These are phyloP conservation scores for Quercus berberidifolia DNA, from an alignment of 306 rosid species.

Conservation along the genomic window DNA sequence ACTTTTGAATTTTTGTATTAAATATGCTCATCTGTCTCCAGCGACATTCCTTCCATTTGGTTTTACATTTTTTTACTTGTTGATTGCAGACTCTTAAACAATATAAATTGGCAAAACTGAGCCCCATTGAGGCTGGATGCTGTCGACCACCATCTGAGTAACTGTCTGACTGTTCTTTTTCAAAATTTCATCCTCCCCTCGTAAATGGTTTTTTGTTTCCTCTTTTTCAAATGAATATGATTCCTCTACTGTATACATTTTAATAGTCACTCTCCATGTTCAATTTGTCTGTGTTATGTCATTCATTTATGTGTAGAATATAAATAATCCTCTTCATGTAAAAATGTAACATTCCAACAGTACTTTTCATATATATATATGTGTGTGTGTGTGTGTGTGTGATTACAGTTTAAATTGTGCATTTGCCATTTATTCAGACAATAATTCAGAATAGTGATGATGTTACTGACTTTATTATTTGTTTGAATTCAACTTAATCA, in stretches of 20 bases:
- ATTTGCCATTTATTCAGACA: constrained; percentile 14
- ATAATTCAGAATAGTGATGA: constrained; percentile 10
- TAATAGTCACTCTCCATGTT: not conserved
- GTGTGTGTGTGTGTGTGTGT: too few species aligned
- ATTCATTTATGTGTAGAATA: not conserved
- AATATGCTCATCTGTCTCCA: constrained; percentile 10
- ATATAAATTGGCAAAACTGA: constrained; percentile 69
- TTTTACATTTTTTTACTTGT: not conserved
- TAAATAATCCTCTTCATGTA: not conserved
- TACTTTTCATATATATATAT: not conserved
- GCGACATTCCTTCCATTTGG: not conserved
- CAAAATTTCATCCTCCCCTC: not conserved
- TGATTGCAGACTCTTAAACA: constrained; percentile 64
- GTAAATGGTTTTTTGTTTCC: not conserved
- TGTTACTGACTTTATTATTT: constrained; percentile 23
- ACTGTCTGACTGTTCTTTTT: constrained; percentile 26
- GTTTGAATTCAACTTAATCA: constrained; percentile 18
- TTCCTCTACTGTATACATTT: not conserved
- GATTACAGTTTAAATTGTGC: not conserved
- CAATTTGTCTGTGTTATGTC: not conserved
- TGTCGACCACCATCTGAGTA: constrained; percentile 95
- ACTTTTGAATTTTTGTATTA: not conserved
- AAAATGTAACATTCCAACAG: not conserved
- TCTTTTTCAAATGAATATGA: not conserved
- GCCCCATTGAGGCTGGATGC: constrained; percentile 89